These are phyloP conservation scores for Lactarius vividus DNA, from an alignment of 768 basidiomycete genomes.

Conservation along the genomic window DNA sequence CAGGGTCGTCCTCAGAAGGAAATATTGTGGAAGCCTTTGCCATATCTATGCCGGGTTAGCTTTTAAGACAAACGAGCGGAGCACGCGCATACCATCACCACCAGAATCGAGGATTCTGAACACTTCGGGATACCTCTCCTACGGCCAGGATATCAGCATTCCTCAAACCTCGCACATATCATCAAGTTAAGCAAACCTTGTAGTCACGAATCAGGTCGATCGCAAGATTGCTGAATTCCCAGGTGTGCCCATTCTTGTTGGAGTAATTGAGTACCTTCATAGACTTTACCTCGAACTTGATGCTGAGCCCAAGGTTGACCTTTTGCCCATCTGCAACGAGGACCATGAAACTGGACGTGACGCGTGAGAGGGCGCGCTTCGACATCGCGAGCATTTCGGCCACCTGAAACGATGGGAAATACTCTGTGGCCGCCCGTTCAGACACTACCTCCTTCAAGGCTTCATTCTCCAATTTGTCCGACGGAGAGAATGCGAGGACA, in stretches of 20 bases:
- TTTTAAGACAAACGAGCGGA: slow-evolving; percentile 7
- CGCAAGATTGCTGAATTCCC: slow-evolving; percentile 94
- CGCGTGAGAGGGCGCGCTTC: slow-evolving; percentile 78
- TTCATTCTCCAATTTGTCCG: slow-evolving; percentile 75
- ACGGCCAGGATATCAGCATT: slow-evolving; percentile 5
- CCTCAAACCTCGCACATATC: not conserved
- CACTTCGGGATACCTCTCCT: slow-evolving; percentile 82
- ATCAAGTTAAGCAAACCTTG: slow-evolving; percentile 47
- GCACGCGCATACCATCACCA: slow-evolving; percentile 59
- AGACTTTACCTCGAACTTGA: slow-evolving; percentile 94
- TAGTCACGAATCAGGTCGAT: slow-evolving; percentile 80
- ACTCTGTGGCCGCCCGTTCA: slow-evolving; percentile 48
- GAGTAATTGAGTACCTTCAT: slow-evolving; percentile 94
- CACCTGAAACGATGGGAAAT: slow-evolving; percentile 77
- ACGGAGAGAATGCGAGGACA: slow-evolving; percentile 87
- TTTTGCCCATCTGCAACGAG: slow-evolving; percentile 72
- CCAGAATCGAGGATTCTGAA: slow-evolving; percentile 67
- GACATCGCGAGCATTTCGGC: slow-evolving; percentile 73
- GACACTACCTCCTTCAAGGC: slow-evolving; percentile 70
- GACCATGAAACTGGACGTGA: slow-evolving; percentile 94
- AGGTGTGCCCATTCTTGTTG: slow-evolving; percentile 73
- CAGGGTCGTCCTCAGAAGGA: slow-evolving; percentile 54
- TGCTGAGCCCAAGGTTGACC: slow-evolving; percentile 85
- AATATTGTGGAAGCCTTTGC: slow-evolving; percentile 60
- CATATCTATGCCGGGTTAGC: slow-evolving; percentile 54